Conservation (phyloP, 2,329 filamentous ascomycete species). For the Botrytis aclada region DNA sequence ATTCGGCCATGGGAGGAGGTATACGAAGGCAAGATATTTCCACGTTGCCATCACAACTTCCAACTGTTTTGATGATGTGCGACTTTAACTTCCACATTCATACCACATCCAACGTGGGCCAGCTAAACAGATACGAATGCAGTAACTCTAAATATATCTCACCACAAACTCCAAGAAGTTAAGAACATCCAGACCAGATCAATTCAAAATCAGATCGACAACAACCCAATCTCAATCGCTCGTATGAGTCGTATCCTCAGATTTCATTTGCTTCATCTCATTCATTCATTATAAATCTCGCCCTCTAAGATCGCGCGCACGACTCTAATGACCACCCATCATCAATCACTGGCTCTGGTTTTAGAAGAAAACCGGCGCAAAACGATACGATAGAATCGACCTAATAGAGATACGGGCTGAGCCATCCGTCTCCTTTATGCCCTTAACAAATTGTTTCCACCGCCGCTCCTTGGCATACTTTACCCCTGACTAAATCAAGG, state of each 20-base stretch:
- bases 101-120: not conserved
- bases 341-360: not conserved
- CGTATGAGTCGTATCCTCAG: constrained; percentile 3
- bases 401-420: constrained; percentile 3
- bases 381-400: not conserved
- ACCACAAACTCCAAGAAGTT: not conserved
- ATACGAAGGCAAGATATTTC: not conserved
- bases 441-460: constrained; percentile 4
- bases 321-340: not conserved
- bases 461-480: constrained; percentile 14
- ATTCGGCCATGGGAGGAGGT: not conserved
- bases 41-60: constrained; percentile 11
- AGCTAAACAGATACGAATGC: not conserved
- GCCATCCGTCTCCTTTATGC: not conserved
- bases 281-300: not conserved
- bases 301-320: not conserved
- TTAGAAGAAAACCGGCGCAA: not conserved
- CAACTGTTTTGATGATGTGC: constrained; percentile 1
- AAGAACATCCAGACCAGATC: not conserved
- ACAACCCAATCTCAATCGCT: not conserved
- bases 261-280: not conserved
- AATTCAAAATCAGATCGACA: constrained; percentile 5
- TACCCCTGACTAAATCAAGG: constrained; percentile 27
- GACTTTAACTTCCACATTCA: not conserved
- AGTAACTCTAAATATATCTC: not conserved